These are phyloP conservation scores for Rhizoctonia solani DNA, from an alignment of 1,284 basidiomycete species.

Conservation along the genomic window DNA sequence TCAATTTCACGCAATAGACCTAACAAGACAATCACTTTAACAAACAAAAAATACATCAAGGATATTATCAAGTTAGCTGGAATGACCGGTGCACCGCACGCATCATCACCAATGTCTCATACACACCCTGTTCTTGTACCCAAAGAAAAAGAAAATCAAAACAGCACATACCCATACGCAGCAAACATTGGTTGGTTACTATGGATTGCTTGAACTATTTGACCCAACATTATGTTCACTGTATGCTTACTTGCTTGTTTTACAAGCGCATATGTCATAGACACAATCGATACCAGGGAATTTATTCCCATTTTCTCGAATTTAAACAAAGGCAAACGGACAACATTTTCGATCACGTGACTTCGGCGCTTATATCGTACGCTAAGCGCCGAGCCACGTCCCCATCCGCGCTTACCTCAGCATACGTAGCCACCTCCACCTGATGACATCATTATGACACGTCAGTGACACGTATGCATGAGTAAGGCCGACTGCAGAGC, in stretches of 20 bases:
- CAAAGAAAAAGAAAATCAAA: background rate
- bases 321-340: too few relatives aligned
- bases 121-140: background rate
- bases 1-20: conserved; percentile 8
- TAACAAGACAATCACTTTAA: conserved; percentile 24
- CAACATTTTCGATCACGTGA: too few relatives aligned
- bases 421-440: too few relatives aligned
- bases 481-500: too few relatives aligned
- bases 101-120: conserved; percentile 9
- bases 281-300: too few relatives aligned
- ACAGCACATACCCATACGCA: conserved; percentile 1
- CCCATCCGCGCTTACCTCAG: too few relatives aligned
- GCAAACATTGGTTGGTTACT: conserved; percentile 8
- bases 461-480: too few relatives aligned
- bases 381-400: too few relatives aligned
- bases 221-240: conserved; percentile 10
- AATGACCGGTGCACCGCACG: background rate
- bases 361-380: too few relatives aligned
- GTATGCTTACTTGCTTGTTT: conserved; percentile 5
- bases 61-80: conserved; percentile 34
- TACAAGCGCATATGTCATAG: background rate
- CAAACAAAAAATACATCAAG: conserved; percentile 27
- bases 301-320: too few relatives aligned
- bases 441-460: too few relatives aligned
- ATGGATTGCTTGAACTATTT: conserved; percentile 7